phyloP scores from a whole-genome alignment of 2,329 filamentous ascomycete genomes.

The Calonectria pseudoturangicola region DNA sequence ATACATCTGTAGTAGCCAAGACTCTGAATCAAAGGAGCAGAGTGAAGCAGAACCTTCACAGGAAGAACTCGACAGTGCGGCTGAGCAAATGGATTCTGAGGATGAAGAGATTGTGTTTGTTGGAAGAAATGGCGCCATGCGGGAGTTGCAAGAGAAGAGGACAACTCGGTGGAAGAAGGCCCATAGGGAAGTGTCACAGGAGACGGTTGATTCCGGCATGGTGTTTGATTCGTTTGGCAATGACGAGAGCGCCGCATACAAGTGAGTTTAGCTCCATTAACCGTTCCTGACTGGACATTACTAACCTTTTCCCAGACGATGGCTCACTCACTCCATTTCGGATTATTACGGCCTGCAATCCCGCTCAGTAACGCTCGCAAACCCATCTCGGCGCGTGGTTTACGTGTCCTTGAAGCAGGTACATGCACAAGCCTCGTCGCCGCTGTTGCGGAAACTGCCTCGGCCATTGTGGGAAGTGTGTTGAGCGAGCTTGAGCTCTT shows the following conservation, averaged over 20 bases:
- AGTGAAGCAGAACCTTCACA: constrained; percentile 40
- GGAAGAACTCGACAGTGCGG: constrained; percentile 56
- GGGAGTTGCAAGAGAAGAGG: constrained; percentile 60
- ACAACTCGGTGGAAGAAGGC: constrained; percentile 67
- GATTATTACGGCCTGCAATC: constrained; percentile 93
- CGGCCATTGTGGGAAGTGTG: constrained; percentile 79
- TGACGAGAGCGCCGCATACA: constrained; percentile 87
- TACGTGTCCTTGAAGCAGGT: constrained; percentile 84
- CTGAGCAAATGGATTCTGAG: constrained; percentile 66
- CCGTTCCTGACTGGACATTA: not conserved
- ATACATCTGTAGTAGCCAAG: constrained; percentile 80
- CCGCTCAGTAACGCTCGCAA: constrained; percentile 83
- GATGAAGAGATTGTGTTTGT: constrained; percentile 97
- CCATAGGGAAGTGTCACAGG: constrained; percentile 72
- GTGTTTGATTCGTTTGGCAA: constrained; percentile 87
- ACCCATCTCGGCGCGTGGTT: constrained; percentile 84
- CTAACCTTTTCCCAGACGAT: constrained; percentile 76
- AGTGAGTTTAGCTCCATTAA: constrained; percentile 71
- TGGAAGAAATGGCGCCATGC: constrained; percentile 79
- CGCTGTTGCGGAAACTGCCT: constrained; percentile 66
- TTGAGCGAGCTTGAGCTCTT: constrained; percentile 54
- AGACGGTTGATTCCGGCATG: constrained; percentile 77
- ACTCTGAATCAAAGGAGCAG: constrained; percentile 39
- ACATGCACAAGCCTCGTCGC: constrained; percentile 51
- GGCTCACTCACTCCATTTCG: constrained; percentile 94